Conservation (phyloP, 352 stramenopile species). For the Pythium apleroticum region DNA sequence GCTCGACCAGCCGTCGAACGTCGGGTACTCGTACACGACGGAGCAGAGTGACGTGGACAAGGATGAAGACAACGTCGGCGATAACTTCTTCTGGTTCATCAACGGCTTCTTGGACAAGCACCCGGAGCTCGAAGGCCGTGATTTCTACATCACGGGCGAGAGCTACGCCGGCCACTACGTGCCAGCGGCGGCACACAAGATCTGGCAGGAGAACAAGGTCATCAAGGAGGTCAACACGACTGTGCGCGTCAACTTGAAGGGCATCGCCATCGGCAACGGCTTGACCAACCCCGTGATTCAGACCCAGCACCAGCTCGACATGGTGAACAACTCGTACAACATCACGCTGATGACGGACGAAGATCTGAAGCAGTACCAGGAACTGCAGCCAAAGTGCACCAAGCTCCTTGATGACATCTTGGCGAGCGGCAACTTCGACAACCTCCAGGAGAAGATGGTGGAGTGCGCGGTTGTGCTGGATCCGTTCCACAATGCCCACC, state of each 20-base stretch:
- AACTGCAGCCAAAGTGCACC: conserved; percentile 28
- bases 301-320: conserved; percentile 47
- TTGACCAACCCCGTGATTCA: conserved; percentile 47
- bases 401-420: conserved; percentile 39
- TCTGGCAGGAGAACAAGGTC: conserved; percentile 46
- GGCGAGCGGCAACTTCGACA: conserved; percentile 35
- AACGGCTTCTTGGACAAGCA: conserved; percentile 64
- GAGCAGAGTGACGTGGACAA: conserved; percentile 33
- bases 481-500: conserved; percentile 45
- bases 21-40: conserved; percentile 53
- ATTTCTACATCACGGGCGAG: conserved; percentile 73
- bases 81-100: conserved; percentile 73
- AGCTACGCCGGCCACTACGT: conserved; percentile 74
- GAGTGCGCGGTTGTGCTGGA: conserved; percentile 26
- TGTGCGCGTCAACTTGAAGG: conserved; percentile 46
- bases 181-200: conserved; percentile 47
- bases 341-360: conserved; percentile 45
- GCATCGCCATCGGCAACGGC: conserved; percentile 58
- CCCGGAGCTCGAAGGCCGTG: conserved; percentile 46
- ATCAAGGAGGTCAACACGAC: neutral
- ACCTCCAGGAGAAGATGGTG: conserved; percentile 1
- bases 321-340: conserved; percentile 73
- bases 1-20: conserved; percentile 61
- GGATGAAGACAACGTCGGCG: conserved; percentile 51
- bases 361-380: conserved; percentile 31